Percentiles rank a stretch among this genome's conserved stretches.
phyloP scores from a whole-genome alignment of 23 red algal genomes.

The Cyanidium caldarium region DNA sequence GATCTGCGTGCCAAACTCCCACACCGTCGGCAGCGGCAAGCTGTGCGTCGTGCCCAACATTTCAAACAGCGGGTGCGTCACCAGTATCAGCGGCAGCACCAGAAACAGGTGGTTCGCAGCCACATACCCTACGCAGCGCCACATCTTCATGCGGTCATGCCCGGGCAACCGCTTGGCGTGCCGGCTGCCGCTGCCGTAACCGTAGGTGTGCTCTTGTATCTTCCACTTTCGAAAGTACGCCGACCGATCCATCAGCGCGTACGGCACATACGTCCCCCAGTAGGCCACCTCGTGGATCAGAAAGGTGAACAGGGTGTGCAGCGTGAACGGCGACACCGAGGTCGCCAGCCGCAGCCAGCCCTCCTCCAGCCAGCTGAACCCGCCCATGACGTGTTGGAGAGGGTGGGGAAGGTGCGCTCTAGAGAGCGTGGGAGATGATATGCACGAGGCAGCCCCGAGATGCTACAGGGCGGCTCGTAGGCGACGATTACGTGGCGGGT shows the following conservation, averaged over 20 bases:
- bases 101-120: conserved; percentile 54
- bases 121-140: conserved; percentile 31
- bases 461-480: too few species aligned
- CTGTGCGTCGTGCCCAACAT: conserved; percentile 25
- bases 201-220: conserved; percentile 16
- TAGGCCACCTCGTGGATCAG: conserved; percentile 78
- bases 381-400: too few species aligned
- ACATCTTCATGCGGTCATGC: neutral
- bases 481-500: too few species aligned
- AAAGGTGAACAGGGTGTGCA: conserved; percentile 66
- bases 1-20: conserved; percentile 27
- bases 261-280: conserved; percentile 75
- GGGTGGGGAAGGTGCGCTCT: too few species aligned
- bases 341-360: neutral
- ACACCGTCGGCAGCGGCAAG: conserved; percentile 6
- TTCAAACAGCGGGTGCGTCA: conserved; percentile 70
- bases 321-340: conserved; percentile 26
- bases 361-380: neutral
- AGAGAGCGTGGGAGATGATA: too few species aligned
- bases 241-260: conserved; percentile 17
- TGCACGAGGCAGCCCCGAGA: too few species aligned
- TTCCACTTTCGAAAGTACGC: conserved; percentile 22
- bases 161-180: neutral
- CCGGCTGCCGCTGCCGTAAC: neutral
- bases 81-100: conserved; percentile 74